These are phyloP conservation scores for Candida tallmaniae DNA, from an alignment of 805 yeast genomes.

Conservation along the genomic window DNA sequence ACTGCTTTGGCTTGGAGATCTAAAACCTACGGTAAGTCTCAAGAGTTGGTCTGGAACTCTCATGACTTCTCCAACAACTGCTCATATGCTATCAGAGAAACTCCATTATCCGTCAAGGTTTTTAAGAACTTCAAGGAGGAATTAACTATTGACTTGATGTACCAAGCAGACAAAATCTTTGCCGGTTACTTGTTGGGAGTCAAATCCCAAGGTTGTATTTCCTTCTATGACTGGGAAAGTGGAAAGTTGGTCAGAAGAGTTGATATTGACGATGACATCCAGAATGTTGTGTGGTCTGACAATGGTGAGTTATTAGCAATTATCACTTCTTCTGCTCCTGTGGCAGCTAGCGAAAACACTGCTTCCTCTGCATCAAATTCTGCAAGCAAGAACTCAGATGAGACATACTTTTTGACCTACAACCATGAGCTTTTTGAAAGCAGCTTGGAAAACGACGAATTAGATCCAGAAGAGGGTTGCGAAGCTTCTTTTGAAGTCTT, in stretches of 20 bases:
- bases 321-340: constrained; percentile 30
- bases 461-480: constrained; percentile 81
- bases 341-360: not conserved
- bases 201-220: constrained; percentile 76
- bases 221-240: constrained; percentile 92
- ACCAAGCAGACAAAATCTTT: constrained; percentile 73
- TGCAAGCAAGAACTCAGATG: constrained; percentile 36
- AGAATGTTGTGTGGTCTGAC: constrained; percentile 86
- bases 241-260: constrained; percentile 82
- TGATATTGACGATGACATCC: constrained; percentile 71
- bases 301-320: constrained; percentile 86
- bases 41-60: constrained; percentile 92
- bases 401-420: constrained; percentile 73
- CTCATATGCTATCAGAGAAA: constrained; percentile 77
- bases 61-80: constrained; percentile 62
- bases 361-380: constrained; percentile 9
- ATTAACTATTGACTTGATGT: constrained; percentile 58
- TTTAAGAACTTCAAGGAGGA: constrained; percentile 84
- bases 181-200: constrained; percentile 89
- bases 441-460: constrained; percentile 52
- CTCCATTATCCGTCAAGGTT: constrained; percentile 58
- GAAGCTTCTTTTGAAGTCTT: constrained; percentile 83
- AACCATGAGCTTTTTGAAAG: constrained; percentile 62
- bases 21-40: constrained; percentile 84
- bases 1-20: constrained; percentile 98